These are phyloP conservation scores for Colletotrichum sublineola DNA, from an alignment of 2,329 filamentous ascomycete species.

Conservation along the genomic window DNA sequence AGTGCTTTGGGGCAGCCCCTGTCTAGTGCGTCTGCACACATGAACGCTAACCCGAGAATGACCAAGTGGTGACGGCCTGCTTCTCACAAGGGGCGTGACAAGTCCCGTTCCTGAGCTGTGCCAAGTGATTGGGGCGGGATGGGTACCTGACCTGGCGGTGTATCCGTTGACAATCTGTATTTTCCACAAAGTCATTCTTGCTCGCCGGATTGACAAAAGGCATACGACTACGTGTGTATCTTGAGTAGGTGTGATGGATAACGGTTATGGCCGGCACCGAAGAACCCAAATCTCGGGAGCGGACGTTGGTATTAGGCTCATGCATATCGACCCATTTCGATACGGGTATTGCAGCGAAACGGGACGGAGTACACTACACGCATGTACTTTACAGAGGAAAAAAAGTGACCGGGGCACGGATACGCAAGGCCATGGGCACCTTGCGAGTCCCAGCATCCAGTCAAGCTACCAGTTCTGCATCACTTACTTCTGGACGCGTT, in stretches of 20 bases:
- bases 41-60: slow-evolving; percentile 36
- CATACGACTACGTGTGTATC: not conserved
- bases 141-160: slow-evolving; percentile 29
- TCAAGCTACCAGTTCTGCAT: slow-evolving; percentile 8
- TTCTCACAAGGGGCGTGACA: slow-evolving; percentile 28
- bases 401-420: slow-evolving; percentile 22
- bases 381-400: not conserved
- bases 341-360: slow-evolving; percentile 27
- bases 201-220: not conserved
- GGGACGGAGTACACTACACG: slow-evolving; percentile 27
- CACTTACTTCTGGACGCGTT: not conserved
- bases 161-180: slow-evolving; percentile 19
- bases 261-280: not conserved
- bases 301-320: slow-evolving; percentile 33
- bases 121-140: slow-evolving; percentile 30
- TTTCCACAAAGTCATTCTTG: not conserved
- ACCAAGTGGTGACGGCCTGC: slow-evolving; percentile 32
- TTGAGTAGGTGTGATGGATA: not conserved
- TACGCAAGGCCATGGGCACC: slow-evolving; percentile 31
- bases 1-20: slow-evolving; percentile 45
- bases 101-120: slow-evolving; percentile 34
- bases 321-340: slow-evolving; percentile 33
- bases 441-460: slow-evolving; percentile 19
- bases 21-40: slow-evolving; percentile 46
- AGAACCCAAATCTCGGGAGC: not conserved